Percentiles rank a stretch among this genome's conserved stretches.
Evolutionary conservation across 257 asterid species (phyloP).

Genomic region (Anisodus acutangulus): DNA sequence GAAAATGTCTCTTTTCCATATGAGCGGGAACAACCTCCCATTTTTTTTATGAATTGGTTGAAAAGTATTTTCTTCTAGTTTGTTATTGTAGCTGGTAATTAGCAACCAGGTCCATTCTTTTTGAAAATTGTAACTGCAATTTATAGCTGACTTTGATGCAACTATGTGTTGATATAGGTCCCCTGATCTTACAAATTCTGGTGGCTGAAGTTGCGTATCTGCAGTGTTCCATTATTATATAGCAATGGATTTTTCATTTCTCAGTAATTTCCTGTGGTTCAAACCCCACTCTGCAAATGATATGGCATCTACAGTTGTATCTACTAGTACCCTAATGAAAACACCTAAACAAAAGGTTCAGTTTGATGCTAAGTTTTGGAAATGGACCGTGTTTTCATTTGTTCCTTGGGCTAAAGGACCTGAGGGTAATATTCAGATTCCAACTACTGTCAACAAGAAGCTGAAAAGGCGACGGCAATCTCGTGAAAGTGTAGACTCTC

Average conservation of each 20-base stretch:
- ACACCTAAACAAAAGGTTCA: conserved; percentile 44
- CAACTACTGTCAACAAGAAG: conserved; percentile 74
- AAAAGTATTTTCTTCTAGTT: background rate
- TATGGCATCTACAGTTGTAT: conserved; percentile 45
- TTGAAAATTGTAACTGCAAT: background rate
- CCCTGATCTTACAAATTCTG: background rate
- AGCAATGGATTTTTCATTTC: conserved; percentile 55
- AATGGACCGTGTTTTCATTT: conserved; percentile 54
- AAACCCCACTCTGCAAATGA: conserved; percentile 55
- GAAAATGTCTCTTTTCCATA: too few species aligned
- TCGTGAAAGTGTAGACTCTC: conserved; percentile 40
- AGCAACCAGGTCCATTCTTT: background rate
- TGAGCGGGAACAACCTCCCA: background rate
- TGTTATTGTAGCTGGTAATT: background rate
- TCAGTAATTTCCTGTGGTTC: conserved; percentile 56
- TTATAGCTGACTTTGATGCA: background rate
- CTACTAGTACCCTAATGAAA: conserved; percentile 44
- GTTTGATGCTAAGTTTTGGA: conserved; percentile 53
- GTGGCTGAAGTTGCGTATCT: conserved; percentile 26
- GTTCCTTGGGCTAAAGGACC: conserved; percentile 67
- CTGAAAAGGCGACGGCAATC: conserved; percentile 58
- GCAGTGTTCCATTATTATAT: background rate
- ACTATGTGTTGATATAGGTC: conserved; percentile 15
- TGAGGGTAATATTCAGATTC: conserved; percentile 60
- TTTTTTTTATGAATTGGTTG: background rate